phyloP scores from a whole-genome alignment of 2,329 filamentous ascomycete genomes.

The Dryadomyces quercivorus region DNA sequence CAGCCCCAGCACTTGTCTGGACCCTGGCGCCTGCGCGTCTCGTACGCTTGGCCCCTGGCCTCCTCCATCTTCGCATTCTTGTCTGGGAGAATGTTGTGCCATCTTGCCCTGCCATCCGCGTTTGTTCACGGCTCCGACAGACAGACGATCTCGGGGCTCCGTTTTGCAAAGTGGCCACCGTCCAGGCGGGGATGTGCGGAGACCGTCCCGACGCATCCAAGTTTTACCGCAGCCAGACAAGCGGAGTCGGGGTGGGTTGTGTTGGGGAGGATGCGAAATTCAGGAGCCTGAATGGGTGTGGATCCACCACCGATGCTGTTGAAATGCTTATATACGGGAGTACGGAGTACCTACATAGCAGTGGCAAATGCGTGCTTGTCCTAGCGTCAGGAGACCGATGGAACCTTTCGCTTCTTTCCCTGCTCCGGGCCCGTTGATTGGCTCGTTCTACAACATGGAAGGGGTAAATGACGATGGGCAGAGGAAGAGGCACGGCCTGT shows the following conservation, averaged over 20 bases:
- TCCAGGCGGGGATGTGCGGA: constrained; percentile 1
- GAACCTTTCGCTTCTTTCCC: neutral
- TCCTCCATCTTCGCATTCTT: too few species aligned
- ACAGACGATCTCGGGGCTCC: too few species aligned
- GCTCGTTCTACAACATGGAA: neutral
- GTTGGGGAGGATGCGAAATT: neutral
- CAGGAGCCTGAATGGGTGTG: neutral
- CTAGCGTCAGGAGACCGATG: neutral
- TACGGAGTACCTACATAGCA: too few species aligned
- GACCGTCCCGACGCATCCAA: neutral
- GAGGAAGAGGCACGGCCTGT: neutral
- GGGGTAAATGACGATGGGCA: neutral
- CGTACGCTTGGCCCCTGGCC: neutral
- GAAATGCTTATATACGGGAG: neutral
- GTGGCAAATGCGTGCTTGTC: neutral
- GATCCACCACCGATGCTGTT: neutral
- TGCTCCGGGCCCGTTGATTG: neutral
- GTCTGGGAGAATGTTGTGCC: too few species aligned
- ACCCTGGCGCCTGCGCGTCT: too few species aligned
- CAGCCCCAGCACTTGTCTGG: too few species aligned
- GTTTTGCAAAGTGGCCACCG: neutral
- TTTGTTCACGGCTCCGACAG: too few species aligned
- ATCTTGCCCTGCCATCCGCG: too few species aligned
- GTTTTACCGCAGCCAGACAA: neutral
- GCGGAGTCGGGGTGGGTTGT: neutral